Conservation (phyloP, 768 basidiomycete species). For the Lactarius akahatsu region DNA sequence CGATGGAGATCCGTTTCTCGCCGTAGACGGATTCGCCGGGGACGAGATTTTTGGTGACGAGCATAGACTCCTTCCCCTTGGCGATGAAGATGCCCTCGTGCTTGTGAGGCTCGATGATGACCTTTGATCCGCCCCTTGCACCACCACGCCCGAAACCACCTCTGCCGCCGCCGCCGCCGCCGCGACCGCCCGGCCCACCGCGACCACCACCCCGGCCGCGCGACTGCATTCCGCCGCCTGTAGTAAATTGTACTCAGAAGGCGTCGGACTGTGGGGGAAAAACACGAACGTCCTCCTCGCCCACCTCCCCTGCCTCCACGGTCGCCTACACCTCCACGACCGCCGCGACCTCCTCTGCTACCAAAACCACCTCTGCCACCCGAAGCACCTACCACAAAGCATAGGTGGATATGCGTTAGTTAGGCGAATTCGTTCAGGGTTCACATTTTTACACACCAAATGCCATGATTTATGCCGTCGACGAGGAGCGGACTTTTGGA, state of each 20-base stretch:
- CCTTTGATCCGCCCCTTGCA: slow-evolving; percentile 78
- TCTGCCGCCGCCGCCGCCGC: slow-evolving; percentile 38
- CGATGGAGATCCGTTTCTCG: slow-evolving; percentile 93
- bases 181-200: slow-evolving; percentile 48
- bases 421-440: neutral
- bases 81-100: slow-evolving; percentile 96
- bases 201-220: slow-evolving; percentile 37
- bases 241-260: neutral
- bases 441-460: slow-evolving; percentile 32
- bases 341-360: slow-evolving; percentile 33
- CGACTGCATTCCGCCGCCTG: slow-evolving; percentile 34
- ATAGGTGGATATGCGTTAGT: slow-evolving; percentile 1
- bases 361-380: slow-evolving; percentile 68
- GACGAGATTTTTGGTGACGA: slow-evolving; percentile 97
- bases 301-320: slow-evolving; percentile 38
- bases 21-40: slow-evolving; percentile 98
- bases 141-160: slow-evolving; percentile 80
- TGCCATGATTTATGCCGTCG: slow-evolving; percentile 33
- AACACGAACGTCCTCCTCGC: slow-evolving; percentile 30
- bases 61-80: slow-evolving; percentile 93
- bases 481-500: neutral
- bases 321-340: slow-evolving; percentile 38
- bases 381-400: slow-evolving; percentile 46
- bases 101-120: slow-evolving; percentile 91
- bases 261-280: slow-evolving; percentile 8